Evolutionary conservation across 352 stramenopile species (phyloP).

Genomic region (Aphanomyces astaci): DNA sequence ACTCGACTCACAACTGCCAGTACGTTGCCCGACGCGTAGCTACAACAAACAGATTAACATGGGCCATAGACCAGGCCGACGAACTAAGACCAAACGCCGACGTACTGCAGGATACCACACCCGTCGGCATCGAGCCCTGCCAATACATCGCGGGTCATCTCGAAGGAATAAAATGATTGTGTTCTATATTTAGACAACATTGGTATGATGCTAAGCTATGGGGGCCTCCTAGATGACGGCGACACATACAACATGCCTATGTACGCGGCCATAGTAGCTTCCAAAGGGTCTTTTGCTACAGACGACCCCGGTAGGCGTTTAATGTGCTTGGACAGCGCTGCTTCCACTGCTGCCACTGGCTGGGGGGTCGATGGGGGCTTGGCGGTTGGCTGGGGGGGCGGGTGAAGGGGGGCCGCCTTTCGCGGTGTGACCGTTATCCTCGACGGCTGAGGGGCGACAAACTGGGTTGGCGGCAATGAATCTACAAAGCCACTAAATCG

Average conservation of each 20-base stretch:
- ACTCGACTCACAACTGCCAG: conserved; percentile 14
- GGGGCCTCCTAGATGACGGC: not conserved
- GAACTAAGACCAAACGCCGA: too few species aligned
- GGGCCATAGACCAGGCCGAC: not conserved
- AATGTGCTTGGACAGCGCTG: too few species aligned
- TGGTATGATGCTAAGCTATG: too few species aligned
- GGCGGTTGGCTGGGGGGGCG: too few species aligned
- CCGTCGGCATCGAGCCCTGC: not conserved
- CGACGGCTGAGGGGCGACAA: not conserved
- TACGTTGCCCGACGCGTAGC: conserved; percentile 8
- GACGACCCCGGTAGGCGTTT: not conserved
- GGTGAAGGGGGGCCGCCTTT: too few species aligned
- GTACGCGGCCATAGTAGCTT: not conserved
- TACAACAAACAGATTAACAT: not conserved
- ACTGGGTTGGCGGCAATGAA: not conserved
- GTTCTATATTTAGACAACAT: too few species aligned
- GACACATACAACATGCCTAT: not conserved
- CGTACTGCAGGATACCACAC: conserved; percentile 13
- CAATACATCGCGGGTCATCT: not conserved
- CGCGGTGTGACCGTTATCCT: too few species aligned
- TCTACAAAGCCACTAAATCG: not conserved
- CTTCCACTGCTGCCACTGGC: too few species aligned
- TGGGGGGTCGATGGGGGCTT: not conserved
- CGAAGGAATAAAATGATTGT: not conserved
- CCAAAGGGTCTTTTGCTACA: not conserved